Conservation (phyloP, 192 early-diverging fungal species). For the Globomyces pollinis-pini region DNA sequence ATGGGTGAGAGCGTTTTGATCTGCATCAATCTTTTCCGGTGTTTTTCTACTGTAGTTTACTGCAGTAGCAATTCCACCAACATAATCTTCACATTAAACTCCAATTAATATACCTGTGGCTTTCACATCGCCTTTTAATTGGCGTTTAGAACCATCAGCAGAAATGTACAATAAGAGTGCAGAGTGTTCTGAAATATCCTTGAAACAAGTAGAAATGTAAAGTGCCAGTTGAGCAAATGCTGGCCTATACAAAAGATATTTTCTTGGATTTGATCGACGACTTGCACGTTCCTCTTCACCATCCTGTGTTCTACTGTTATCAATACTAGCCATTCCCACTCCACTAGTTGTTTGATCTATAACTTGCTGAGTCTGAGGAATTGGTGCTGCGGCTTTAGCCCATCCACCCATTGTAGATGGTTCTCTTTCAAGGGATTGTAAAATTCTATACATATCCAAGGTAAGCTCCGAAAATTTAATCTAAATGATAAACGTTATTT, state of each 20-base stretch:
- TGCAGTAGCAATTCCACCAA: conserved; percentile 67
- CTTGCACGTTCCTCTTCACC: conserved; percentile 17
- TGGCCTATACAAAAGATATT: conserved; percentile 88
- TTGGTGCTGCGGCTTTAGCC: conserved; percentile 17
- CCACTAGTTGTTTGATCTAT: conserved; percentile 1
- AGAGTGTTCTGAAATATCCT: conserved; percentile 82
- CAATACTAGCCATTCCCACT: neutral
- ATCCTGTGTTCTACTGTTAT: conserved; percentile 8
- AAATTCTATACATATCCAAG: conserved; percentile 92
- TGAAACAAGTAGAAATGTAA: conserved; percentile 88
- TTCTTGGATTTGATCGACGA: conserved; percentile 71
- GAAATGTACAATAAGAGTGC: conserved; percentile 85
- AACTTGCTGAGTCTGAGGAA: neutral
- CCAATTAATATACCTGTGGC: conserved; percentile 32
- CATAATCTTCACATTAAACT: conserved; percentile 46
- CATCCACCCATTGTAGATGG: conserved; percentile 34
- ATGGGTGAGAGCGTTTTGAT: conserved; percentile 50
- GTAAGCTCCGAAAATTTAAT: conserved; percentile 97
- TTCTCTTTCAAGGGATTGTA: conserved; percentile 86
- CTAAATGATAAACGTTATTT: conserved; percentile 17
- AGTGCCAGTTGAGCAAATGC: conserved; percentile 85
- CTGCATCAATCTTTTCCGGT: conserved; percentile 46
- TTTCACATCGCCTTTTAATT: conserved; percentile 29
- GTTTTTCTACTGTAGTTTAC: conserved; percentile 53
- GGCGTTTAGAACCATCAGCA: conserved; percentile 66